Evolutionary conservation across 176 grass and related monocot genomes (phyloP).

Genomic region (Ampelocalamus luodianensis): DNA sequence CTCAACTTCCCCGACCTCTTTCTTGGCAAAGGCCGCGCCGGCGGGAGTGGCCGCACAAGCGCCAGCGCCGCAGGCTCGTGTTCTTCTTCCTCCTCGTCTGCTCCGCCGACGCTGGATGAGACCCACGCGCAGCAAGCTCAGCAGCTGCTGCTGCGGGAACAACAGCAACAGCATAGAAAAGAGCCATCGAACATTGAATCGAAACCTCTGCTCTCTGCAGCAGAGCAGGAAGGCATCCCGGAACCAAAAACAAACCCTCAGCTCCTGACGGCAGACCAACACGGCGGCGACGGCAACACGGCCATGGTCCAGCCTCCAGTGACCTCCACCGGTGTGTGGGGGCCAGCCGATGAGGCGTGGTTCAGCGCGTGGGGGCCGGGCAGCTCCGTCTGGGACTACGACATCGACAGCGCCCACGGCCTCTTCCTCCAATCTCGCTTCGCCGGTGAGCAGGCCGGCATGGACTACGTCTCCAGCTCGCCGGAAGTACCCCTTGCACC

Average conservation of each 20-base stretch:
- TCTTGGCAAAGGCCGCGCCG: constrained; percentile 59
- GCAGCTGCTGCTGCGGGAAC: background rate
- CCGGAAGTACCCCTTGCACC: constrained; percentile 25
- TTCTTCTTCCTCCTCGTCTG: constrained; percentile 49
- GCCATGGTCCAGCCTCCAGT: constrained; percentile 25
- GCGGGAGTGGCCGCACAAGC: constrained; percentile 54
- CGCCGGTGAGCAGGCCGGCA: constrained; percentile 49
- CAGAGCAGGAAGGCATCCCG: constrained; percentile 39
- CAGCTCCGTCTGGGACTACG: constrained; percentile 93
- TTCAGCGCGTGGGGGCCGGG: constrained; percentile 89
- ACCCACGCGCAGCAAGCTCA: constrained; percentile 25
- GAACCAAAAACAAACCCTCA: constrained; percentile 32
- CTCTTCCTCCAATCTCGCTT: constrained; percentile 85
- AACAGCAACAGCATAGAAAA: constrained; percentile 9
- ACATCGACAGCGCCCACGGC: constrained; percentile 79
- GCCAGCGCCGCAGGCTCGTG: constrained; percentile 54
- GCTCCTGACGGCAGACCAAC: constrained; percentile 10
- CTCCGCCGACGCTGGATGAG: constrained; percentile 53
- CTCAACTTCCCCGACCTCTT: constrained; percentile 97
- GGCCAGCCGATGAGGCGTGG: constrained; percentile 82
- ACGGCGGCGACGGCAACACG: constrained; percentile 19
- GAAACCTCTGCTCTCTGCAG: constrained; percentile 27
- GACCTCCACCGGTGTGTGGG: constrained; percentile 59
- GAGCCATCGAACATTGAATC: background rate
- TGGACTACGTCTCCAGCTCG: constrained; percentile 42